phyloP scores from a whole-genome alignment of 1,284 basidiomycete species.

The Fistulina hepatica region DNA sequence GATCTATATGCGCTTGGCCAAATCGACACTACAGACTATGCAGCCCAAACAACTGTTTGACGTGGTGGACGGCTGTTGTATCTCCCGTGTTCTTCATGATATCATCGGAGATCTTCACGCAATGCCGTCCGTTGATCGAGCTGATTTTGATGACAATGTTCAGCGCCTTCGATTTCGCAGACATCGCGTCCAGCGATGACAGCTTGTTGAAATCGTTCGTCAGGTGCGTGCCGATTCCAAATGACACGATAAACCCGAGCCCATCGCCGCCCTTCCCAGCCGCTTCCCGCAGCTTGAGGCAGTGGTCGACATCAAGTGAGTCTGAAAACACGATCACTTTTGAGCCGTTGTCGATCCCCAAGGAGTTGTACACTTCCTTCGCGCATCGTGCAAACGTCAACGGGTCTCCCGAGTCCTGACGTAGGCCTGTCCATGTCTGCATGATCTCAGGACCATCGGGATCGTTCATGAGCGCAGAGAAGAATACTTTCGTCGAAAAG shows the following conservation, averaged over 20 bases:
- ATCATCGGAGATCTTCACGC: conserved; percentile 91
- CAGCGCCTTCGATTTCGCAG: conserved; percentile 58
- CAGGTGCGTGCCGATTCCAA: conserved; percentile 86
- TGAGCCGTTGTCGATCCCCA: conserved; percentile 52
- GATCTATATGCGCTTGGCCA: no score
- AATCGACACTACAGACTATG: no score
- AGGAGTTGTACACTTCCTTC: conserved; percentile 54
- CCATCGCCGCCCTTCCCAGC: conserved; percentile 52
- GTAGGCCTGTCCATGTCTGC: conserved; percentile 64
- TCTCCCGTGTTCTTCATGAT: conserved; percentile 59
- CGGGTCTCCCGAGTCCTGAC: conserved; percentile 92
- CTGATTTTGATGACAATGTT: conserved; percentile 92
- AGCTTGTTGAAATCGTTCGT: conserved; percentile 75
- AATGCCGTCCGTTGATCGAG: conserved; percentile 60
- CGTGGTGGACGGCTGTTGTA: conserved; percentile 27
- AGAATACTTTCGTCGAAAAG: conserved; percentile 79
- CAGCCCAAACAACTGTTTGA: conserved; percentile 32
- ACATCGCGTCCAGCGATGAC: conserved; percentile 35
- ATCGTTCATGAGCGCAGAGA: conserved; percentile 48
- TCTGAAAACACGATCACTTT: conserved; percentile 83
- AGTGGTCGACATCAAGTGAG: conserved; percentile 61
- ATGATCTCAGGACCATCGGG: conserved; percentile 47
- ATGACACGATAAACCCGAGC: conserved; percentile 69
- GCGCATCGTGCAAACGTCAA: conserved; percentile 64
- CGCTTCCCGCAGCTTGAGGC: conserved; percentile 48